Percentiles rank a stretch among this genome's conserved stretches.
Evolutionary conservation across 371 early-diverging fungal species (phyloP).

Genomic region (Mucor saturninus): DNA sequence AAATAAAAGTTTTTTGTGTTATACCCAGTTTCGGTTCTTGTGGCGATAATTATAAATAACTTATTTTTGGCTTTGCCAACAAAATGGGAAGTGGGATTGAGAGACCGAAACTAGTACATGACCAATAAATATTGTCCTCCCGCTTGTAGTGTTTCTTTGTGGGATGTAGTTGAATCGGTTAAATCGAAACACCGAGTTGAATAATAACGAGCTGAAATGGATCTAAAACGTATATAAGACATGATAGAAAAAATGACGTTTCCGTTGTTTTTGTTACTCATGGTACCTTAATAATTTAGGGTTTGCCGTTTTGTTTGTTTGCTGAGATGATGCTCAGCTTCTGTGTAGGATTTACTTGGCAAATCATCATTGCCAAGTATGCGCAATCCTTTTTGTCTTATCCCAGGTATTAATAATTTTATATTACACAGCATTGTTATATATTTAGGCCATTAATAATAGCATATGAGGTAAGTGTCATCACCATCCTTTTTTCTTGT

Average conservation of each 20-base stretch:
- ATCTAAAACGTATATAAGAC: neutral
- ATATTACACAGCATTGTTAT: too few relatives aligned
- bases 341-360: neutral
- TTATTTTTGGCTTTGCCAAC: too few relatives aligned
- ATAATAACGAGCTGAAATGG: neutral
- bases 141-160: neutral
- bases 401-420: too few relatives aligned
- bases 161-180: neutral
- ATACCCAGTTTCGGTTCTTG: too few relatives aligned
- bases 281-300: neutral
- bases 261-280: neutral
- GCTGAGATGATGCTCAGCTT: neutral
- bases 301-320: neutral
- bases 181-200: slow-evolving; percentile 6
- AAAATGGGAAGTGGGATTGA: neutral
- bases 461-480: neutral
- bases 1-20: neutral
- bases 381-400: neutral
- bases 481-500: too few relatives aligned
- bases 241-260: too few relatives aligned
- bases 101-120: slow-evolving; percentile 5
- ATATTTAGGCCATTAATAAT: neutral
- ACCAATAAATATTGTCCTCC: neutral
- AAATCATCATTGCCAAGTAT: too few relatives aligned
- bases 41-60: neutral